These are phyloP conservation scores for Fusarium multiceps DNA, from an alignment of 2,329 filamentous ascomycete genomes.

Conservation along the genomic window DNA sequence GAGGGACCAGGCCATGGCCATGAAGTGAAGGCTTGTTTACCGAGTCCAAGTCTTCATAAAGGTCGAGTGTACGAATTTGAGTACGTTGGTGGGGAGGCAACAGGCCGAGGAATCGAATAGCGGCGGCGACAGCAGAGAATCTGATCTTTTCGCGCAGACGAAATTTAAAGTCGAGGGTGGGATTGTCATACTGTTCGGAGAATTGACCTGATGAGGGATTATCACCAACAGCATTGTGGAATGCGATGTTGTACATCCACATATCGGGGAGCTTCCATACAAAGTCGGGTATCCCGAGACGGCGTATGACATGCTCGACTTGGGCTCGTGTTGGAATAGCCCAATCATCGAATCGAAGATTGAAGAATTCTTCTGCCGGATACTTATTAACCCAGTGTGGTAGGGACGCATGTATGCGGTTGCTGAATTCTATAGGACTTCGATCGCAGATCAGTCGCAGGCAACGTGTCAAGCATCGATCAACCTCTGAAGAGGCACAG, in stretches of 20 bases:
- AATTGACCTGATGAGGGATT: not conserved
- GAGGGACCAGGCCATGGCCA: not conserved
- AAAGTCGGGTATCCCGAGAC: not conserved
- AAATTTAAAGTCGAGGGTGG: accelerated
- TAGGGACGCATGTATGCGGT: accelerated
- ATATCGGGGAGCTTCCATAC: not conserved
- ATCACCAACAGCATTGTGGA: not conserved
- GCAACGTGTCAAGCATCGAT: not conserved
- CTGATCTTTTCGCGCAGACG: not conserved
- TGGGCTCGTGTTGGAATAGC: not conserved
- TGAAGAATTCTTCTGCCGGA: not conserved
- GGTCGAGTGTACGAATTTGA: not conserved
- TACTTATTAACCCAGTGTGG: not conserved
- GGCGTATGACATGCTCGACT: accelerated
- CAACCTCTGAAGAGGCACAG: not conserved
- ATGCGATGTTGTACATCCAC: accelerated
- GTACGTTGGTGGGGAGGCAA: not conserved
- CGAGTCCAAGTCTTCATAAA: slow-evolving; percentile 16
- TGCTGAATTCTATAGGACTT: not conserved
- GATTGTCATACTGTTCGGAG: not conserved
- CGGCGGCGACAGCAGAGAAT: slow-evolving; percentile 24
- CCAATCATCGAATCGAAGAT: not conserved
- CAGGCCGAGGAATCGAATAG: slow-evolving; percentile 13
- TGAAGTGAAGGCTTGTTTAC: not conserved
- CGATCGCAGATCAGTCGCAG: not conserved